These are phyloP conservation scores for Cucurbita pepo DNA, from an alignment of 306 rosid species.

Conservation along the genomic window DNA sequence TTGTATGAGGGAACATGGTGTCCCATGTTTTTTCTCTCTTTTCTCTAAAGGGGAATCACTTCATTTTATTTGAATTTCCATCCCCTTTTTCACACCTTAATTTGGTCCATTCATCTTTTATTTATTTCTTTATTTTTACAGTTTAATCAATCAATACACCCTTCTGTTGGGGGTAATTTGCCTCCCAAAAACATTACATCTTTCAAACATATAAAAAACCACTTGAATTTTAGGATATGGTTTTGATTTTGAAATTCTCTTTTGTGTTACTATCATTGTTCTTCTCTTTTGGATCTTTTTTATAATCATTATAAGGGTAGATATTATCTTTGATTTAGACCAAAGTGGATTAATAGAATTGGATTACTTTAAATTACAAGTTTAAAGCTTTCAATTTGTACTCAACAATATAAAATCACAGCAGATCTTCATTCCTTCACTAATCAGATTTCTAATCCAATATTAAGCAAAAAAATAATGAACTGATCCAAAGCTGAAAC, in stretches of 20 bases:
- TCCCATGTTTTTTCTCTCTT: constrained; percentile 26
- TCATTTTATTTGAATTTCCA: background rate
- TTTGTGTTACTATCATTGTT: background rate
- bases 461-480: background rate
- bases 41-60: constrained; percentile 12
- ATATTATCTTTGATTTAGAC: background rate
- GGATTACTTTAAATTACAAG: background rate
- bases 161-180: constrained; percentile 16
- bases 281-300: background rate
- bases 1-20: constrained; percentile 45
- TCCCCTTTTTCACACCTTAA: background rate
- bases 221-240: background rate
- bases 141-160: constrained; percentile 13
- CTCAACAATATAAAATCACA: too few relatives aligned
- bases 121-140: background rate
- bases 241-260: background rate
- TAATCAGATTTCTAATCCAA: background rate
- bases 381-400: too few relatives aligned
- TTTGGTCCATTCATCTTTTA: constrained; percentile 20
- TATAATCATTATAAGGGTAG: background rate
- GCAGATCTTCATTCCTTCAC: background rate
- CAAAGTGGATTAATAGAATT: background rate
- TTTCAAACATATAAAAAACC: background rate
- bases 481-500: background rate
- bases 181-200: constrained; percentile 15